These are phyloP conservation scores for Macrolepiota dolichaula DNA, from an alignment of 768 basidiomycete genomes.

Conservation along the genomic window DNA sequence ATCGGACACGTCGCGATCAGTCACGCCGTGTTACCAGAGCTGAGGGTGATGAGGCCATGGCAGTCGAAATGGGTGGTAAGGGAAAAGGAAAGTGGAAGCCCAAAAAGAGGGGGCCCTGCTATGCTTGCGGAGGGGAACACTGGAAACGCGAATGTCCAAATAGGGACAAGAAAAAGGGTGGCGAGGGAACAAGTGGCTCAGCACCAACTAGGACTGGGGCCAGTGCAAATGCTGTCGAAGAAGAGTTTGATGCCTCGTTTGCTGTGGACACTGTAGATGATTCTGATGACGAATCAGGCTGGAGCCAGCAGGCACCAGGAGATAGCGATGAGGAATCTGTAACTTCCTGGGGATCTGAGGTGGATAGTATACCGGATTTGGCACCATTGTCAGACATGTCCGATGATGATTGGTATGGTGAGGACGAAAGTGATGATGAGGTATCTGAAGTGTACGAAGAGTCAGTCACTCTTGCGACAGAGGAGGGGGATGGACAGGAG, in stretches of 20 bases:
- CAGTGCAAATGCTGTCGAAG: not conserved
- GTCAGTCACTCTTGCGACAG: too few relatives aligned
- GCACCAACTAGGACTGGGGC: not conserved
- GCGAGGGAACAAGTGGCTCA: constrained; percentile 3
- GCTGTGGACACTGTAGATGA: not conserved
- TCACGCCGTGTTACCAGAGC: constrained; percentile 1
- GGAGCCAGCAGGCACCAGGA: too few relatives aligned
- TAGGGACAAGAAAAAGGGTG: constrained; percentile 16
- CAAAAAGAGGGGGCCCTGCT: constrained; percentile 15
- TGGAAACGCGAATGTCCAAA: constrained; percentile 21
- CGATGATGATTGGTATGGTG: too few relatives aligned
- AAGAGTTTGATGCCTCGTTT: not conserved
- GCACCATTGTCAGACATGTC: too few relatives aligned
- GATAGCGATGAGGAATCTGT: too few relatives aligned
- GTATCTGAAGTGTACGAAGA: too few relatives aligned
- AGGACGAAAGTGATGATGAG: too few relatives aligned
- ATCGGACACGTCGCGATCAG: constrained; percentile 12
- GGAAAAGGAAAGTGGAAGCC: constrained; percentile 11
- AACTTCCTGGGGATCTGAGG: too few relatives aligned
- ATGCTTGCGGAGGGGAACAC: constrained; percentile 27
- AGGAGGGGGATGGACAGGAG: too few relatives aligned
- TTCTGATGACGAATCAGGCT: not conserved
- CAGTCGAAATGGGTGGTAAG: constrained; percentile 5
- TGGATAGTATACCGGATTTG: too few relatives aligned
- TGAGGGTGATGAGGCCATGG: constrained; percentile 21